phyloP scores from a whole-genome alignment of 2,329 filamentous ascomycete genomes.

The Fusarium sp. region DNA sequence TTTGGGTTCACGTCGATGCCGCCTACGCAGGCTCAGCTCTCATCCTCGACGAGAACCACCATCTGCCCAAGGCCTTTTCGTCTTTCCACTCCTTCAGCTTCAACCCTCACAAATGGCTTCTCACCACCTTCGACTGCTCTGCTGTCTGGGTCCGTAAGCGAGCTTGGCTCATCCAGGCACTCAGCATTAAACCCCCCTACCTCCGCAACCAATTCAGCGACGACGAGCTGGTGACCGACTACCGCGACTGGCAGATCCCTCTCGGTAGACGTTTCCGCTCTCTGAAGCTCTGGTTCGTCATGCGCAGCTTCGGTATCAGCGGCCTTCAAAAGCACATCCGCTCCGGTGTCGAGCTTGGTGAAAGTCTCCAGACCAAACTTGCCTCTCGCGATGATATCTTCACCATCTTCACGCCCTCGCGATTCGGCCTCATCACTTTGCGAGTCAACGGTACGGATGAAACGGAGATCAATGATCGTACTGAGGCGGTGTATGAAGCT shows the following conservation, averaged over 20 bases:
- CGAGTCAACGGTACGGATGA: slow-evolving; percentile 62
- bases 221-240: slow-evolving; percentile 88
- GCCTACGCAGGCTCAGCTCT: slow-evolving; percentile 92
- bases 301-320: slow-evolving; percentile 82
- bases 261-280: slow-evolving; percentile 88
- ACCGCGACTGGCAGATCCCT: slow-evolving; percentile 97
- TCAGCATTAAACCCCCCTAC: slow-evolving; percentile 84
- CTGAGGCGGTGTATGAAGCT: slow-evolving; percentile 79
- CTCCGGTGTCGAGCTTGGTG: slow-evolving; percentile 75
- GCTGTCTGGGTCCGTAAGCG: slow-evolving; percentile 83
- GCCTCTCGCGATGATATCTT: slow-evolving; percentile 75
- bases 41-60: slow-evolving; percentile 82
- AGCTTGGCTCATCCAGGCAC: slow-evolving; percentile 79
- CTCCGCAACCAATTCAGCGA: slow-evolving; percentile 85
- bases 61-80: slow-evolving; percentile 70
- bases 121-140: slow-evolving; percentile 91
- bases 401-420: slow-evolving; percentile 77
- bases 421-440: slow-evolving; percentile 84
- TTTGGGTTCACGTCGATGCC: slow-evolving; percentile 96
- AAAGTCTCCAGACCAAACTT: slow-evolving; percentile 74
- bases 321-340: slow-evolving; percentile 81
- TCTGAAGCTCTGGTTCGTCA: slow-evolving; percentile 95
- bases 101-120: slow-evolving; percentile 98
- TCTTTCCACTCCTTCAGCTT: slow-evolving; percentile 90
- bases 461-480: slow-evolving; percentile 73